phyloP scores from a whole-genome alignment of 768 basidiomycete genomes.

The Mycena vitilis region DNA sequence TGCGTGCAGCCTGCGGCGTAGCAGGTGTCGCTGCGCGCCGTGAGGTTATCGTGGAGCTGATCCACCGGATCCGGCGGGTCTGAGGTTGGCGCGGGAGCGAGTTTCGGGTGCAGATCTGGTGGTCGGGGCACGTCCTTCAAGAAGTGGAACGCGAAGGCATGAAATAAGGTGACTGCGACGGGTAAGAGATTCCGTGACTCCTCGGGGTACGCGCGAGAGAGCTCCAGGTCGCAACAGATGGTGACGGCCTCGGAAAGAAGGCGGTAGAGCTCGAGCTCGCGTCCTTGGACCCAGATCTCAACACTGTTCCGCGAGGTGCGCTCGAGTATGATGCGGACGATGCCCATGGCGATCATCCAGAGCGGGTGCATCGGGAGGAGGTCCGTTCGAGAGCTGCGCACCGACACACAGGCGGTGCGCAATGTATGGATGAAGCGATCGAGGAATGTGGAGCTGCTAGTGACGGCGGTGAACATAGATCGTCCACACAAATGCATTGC shows the following conservation, averaged over 20 bases:
- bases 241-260: slow-evolving; percentile 6
- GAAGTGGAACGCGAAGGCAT: slow-evolving; percentile 12
- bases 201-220: background rate
- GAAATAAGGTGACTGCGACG: background rate
- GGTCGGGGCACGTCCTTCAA: background rate
- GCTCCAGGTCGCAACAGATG: background rate
- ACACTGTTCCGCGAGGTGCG: slow-evolving; percentile 13
- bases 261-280: background rate
- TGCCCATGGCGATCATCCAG: background rate
- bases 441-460: background rate
- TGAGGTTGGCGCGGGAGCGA: background rate
- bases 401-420: background rate
- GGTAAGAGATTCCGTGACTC: background rate
- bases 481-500: slow-evolving; percentile 3
- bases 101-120: background rate
- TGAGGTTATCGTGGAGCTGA: background rate
- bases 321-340: background rate
- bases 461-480: background rate
- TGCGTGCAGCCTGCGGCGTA: background rate
- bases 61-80: background rate
- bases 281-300: slow-evolving; percentile 3
- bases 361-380: background rate
- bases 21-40: background rate
- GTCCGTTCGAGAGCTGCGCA: background rate
- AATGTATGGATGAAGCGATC: background rate